Evolutionary conservation across 2,329 filamentous ascomycete genomes (phyloP), one percentile per base, ranked within the genome.

Genomic region (Diaporthe caulivora): DNA sequence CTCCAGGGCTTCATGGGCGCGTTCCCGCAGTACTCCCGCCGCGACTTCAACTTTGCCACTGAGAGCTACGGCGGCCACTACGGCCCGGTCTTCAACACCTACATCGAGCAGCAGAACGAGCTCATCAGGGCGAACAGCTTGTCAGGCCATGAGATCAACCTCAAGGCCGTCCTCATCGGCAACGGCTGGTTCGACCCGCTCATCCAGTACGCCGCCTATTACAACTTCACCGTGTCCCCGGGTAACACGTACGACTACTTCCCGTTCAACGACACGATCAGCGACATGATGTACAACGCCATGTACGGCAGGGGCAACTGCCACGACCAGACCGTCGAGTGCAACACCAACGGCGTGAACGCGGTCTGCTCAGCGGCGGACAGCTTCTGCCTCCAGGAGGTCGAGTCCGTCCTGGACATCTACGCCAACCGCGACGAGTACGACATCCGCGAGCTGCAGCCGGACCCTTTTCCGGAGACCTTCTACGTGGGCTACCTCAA

Each of bases 1-100:
- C 78, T 91, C 34, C 90, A 91, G 77, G 89, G 89, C 1, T 92
- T 92, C 80, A 89, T 91, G 86, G 89, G 89, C 2, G 89, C 86
- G 0, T 91, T 92, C 78, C 89, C 85, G 1, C 78, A 86, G 73
- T 87, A 87, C 76, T 81, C 84, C 0, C 81, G 86, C 26, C 82
- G 86, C 55, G 86, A 85, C 0, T 87, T 91, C 77, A 86, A 87
- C 77, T 89, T 91, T 76, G 82, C 88, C 0, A 89, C 87, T 0
- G 89, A 91, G 78, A 87, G 84, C 51, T 90, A 90, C 72, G 89
- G 89, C 2, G 89, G 89, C 0, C 89, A 91, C 75, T 91, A 90
- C 76, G 88, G 83, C 0, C 90, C 89, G 0, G 82, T 90, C 1
- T 91, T 89, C 78, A 87, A 84, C 64, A 81, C 83, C 37, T 87